Conservation (phyloP, 768 basidiomycete species). For the Boletus pseudo-olivaceus region DNA sequence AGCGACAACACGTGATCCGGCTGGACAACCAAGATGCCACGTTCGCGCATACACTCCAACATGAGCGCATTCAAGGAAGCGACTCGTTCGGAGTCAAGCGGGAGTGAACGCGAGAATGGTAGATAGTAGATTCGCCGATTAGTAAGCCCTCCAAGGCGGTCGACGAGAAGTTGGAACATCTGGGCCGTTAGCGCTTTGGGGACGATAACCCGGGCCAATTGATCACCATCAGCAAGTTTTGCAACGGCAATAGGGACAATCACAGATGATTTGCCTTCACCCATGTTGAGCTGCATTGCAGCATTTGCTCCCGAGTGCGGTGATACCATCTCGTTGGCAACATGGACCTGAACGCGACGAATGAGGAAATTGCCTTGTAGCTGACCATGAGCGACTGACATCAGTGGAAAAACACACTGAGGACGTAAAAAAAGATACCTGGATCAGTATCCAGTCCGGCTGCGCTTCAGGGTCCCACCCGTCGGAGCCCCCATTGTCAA, state of each 20-base stretch:
- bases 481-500: conserved; percentile 17
- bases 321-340: conserved; percentile 44
- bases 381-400: conserved; percentile 28
- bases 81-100: no score
- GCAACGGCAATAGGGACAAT: conserved; percentile 44
- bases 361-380: conserved; percentile 41
- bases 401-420: no score
- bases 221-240: conserved; percentile 39
- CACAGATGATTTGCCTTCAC: conserved; percentile 48
- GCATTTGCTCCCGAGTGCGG: conserved; percentile 35
- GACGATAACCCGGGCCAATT: conserved; percentile 44
- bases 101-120: no score
- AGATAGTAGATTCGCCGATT: conserved; percentile 44
- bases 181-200: conserved; percentile 42
- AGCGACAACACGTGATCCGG: conserved; percentile 53
- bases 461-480: conserved; percentile 17
- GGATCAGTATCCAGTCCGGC: conserved; percentile 43
- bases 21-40: conserved; percentile 44
- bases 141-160: conserved; percentile 39
- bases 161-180: conserved; percentile 45
- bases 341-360: conserved; percentile 37
- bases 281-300: conserved; percentile 52
- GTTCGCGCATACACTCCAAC: conserved; percentile 32
- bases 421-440: no score
- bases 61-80: conserved; percentile 29